Evolutionary conservation across 1,284 basidiomycete species (phyloP), one percentile per base, ranked within the genome.

Genomic region (Apiotrichum siamense): DNA sequence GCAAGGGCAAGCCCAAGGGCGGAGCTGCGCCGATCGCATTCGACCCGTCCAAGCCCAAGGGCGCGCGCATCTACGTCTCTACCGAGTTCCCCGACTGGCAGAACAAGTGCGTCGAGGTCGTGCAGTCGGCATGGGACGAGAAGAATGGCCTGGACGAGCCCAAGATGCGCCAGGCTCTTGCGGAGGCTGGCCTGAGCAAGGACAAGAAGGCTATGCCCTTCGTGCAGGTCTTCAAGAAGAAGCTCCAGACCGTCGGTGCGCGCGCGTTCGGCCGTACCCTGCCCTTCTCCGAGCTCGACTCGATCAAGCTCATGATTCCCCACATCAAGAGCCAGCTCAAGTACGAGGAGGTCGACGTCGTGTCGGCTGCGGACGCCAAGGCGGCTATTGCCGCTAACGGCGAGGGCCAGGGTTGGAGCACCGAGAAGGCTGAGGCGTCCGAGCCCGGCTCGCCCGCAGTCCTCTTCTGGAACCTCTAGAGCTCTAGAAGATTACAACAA

Each of bases 171-270:
- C 78, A 83, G 65, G 68, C 82, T 54, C 74, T 97, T 59, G 80
- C 79, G 12, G 78, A 81, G 67, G 80, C 78, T n/a, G 91, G 88
- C 13, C 70, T 97, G 72, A 84, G 91, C 75, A 97, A 97, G 81
- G 91, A 97, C 76, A 97, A 97, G 78, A 84, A 85, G 56, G 81
- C 81, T 38, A 97, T 97, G 93, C 93, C 93, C 29, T 97, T 97
- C 77, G 83, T 92, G 50, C 87, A 94, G 61, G 76, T 79, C 25
- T 86, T 96, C 83, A 96, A 97, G 55, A 69, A 89, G 86, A 90
- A 88, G 83, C 85, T 88, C 18, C 86, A 92, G 70, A 76, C 81
- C 3, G 82, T 87, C 63, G 83, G 85, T 25, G 76, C 84, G 61
- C 81, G 81, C 0, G 90, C 90, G 1, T 93, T 97, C 78, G 83